phyloP scores from a whole-genome alignment of 345 rosid genomes.

The Sisymbrium irio region DNA sequence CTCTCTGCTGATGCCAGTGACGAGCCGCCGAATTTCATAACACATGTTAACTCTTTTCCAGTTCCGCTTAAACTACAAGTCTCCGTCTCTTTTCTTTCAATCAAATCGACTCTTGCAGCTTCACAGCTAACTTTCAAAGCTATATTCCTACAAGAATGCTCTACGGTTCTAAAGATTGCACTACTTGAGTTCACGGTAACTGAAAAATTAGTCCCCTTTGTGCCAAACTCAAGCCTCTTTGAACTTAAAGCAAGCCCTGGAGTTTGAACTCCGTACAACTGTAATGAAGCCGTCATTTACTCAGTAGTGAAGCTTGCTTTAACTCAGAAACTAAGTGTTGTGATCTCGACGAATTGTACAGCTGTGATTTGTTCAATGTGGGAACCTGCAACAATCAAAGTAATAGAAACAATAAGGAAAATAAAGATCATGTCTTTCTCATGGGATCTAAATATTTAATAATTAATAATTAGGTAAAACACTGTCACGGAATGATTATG shows the following conservation, averaged over 20 bases:
- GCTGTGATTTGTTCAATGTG: background rate
- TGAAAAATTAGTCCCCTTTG: slow-evolving; percentile 15
- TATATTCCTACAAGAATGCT: slow-evolving; percentile 33
- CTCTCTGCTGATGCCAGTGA: slow-evolving; percentile 78
- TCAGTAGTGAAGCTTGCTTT: slow-evolving; percentile 7
- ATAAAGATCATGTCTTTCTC: slow-evolving; percentile 2
- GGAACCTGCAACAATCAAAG: slow-evolving; percentile 15
- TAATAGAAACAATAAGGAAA: background rate
- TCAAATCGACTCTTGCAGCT: slow-evolving; percentile 31
- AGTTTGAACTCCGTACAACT: slow-evolving; percentile 36
- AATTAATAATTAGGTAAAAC: background rate
- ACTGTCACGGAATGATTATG: background rate
- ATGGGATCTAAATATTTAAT: background rate
- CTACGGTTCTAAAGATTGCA: slow-evolving; percentile 28
- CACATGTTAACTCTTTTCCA: slow-evolving; percentile 44
- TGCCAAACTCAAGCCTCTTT: slow-evolving; percentile 20
- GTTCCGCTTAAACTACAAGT: background rate
- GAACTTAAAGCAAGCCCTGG: slow-evolving; percentile 32
- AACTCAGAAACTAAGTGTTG: slow-evolving; percentile 13
- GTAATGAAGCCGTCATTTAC: slow-evolving; percentile 26
- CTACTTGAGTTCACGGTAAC: slow-evolving; percentile 9
- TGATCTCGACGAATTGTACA: slow-evolving; percentile 30
- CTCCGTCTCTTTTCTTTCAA: slow-evolving; percentile 18
- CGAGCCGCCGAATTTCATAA: slow-evolving; percentile 94
- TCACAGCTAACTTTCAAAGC: slow-evolving; percentile 33